Evolutionary conservation across 1,139 yeast genomes (phyloP), one percentile per base, ranked within the genome.

Genomic region (Blastobotrys capitulatus): DNA sequence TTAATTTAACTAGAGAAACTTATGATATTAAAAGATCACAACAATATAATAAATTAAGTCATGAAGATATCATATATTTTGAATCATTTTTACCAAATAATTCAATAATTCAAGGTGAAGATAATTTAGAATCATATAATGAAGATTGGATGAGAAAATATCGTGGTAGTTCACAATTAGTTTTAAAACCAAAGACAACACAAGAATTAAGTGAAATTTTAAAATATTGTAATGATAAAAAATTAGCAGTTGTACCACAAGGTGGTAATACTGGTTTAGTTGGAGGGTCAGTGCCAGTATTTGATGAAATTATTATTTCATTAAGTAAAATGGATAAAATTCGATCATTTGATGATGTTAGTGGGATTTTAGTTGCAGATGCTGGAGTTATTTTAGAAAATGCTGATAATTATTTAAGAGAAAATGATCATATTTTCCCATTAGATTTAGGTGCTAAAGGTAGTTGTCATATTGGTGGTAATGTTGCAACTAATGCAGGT

Each of bases 131-230:
- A 34, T 79, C 78, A 54, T 88, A 71, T 73, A 92, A 92, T 63
- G 94, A 86, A 65, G 98, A 92, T 67, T 88, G 96, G 94, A 92
- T 90, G 97, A 78, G 89, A 65, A 92, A 92, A 69, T 92, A 90
- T 69, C 76, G 81, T 53, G 98, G 98, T 18, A 88, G 86, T 64
- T 83, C 96, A 1, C 74, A 78, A 60, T 68, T 92, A 45, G 90
- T 89, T 2, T 74, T 92, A 57, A 88, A 86, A 64, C 98, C 98
- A 36, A 85, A 84, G 61, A 78, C 86, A 16, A 80, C 89, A 1
- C 80, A 84, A 53, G 94, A 92, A 66, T 83, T 92, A 19, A 76
- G 92, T 2, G 63, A 79, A 59, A 87, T 92, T 55, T 65, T 92
- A 61, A 81, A 82, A 65, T 85, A 88, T 68, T 88, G 97, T 73